Percentiles rank a stretch among this genome's conserved stretches.
Evolutionary conservation across 1,284 basidiomycete species (phyloP).

Genomic region (Ganoderma boninense): DNA sequence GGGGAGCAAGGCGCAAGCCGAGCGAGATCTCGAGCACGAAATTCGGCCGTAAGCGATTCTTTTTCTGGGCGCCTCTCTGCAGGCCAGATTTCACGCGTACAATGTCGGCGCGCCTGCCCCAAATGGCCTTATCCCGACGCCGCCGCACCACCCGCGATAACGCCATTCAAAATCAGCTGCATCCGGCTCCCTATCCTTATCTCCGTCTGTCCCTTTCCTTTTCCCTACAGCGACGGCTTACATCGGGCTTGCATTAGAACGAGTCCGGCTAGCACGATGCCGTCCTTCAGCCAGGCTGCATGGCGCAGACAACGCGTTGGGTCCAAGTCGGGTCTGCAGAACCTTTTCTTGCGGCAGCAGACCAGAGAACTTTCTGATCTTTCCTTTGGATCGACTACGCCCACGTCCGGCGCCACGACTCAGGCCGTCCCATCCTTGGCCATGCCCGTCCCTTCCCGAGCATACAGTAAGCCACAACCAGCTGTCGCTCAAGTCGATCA

Average conservation of each 20-base stretch:
- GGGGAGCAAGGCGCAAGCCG: conserved; percentile 25
- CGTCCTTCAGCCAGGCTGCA: background rate
- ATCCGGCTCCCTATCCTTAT: background rate
- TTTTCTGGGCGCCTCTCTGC: conserved; percentile 15
- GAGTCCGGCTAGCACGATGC: background rate
- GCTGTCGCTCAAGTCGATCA: background rate
- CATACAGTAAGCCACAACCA: background rate
- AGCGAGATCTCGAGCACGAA: conserved; percentile 13
- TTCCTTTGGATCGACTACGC: conserved; percentile 21
- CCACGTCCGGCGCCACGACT: conserved; percentile 23
- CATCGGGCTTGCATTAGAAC: background rate
- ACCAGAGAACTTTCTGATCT: conserved; percentile 25
- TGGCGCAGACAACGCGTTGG: background rate
- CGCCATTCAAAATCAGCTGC: conserved; percentile 15
- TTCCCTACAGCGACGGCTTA: background rate
- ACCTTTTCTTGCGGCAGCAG: conserved; percentile 5
- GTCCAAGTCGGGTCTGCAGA: background rate
- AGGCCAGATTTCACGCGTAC: conserved; percentile 18
- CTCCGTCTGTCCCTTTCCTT: background rate
- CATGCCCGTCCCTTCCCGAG: background rate
- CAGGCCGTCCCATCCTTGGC: background rate
- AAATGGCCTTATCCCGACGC: conserved; percentile 28
- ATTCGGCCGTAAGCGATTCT: background rate
- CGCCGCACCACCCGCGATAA: conserved; percentile 17
- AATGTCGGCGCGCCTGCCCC: conserved; percentile 23